phyloP scores from a whole-genome alignment of 306 rosid species.

The Glycine soja region DNA sequence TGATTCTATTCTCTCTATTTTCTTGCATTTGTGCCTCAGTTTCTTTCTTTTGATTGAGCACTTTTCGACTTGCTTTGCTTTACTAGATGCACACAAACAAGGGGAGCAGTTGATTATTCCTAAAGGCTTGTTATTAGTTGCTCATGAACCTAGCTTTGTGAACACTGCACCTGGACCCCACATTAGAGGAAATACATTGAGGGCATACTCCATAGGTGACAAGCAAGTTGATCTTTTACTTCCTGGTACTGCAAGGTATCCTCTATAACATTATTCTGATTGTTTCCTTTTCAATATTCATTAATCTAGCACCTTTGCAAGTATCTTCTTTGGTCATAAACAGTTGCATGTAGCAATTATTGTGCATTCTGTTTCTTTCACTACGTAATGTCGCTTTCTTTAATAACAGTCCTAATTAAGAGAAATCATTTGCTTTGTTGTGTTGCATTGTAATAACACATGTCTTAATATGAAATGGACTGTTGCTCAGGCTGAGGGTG shows the following conservation, averaged over 20 bases:
- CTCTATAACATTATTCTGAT: constrained; percentile 22
- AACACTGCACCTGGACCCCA: constrained; percentile 89
- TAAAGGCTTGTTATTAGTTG: constrained; percentile 75
- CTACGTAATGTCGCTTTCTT: not conserved
- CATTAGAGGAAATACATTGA: constrained; percentile 83
- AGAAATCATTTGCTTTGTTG: not conserved
- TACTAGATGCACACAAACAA: constrained; percentile 56
- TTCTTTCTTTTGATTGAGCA: constrained; percentile 5
- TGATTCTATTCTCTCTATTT: not conserved
- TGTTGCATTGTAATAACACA: not conserved
- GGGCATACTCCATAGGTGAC: constrained; percentile 89
- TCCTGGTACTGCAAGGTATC: constrained; percentile 93
- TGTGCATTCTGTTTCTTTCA: not conserved
- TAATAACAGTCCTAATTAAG: not conserved
- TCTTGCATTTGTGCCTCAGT: not conserved
- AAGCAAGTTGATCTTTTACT: constrained; percentile 88
- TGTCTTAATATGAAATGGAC: not conserved
- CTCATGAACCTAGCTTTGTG: constrained; percentile 84
- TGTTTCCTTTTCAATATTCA: constrained; percentile 23
- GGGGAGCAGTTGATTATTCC: constrained; percentile 67
- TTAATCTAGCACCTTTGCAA: not conserved
- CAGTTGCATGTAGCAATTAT: not conserved
- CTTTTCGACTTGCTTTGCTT: constrained; percentile 39
- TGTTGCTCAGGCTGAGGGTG: constrained; percentile 73
- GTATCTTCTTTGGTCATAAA: constrained; percentile 6